A percentile compares a stretch with the other conserved stretches of the same genome.
phyloP scores from a whole-genome alignment of 495 filamentous ascomycete genomes.

The Hypoxylon fragiforme region DNA sequence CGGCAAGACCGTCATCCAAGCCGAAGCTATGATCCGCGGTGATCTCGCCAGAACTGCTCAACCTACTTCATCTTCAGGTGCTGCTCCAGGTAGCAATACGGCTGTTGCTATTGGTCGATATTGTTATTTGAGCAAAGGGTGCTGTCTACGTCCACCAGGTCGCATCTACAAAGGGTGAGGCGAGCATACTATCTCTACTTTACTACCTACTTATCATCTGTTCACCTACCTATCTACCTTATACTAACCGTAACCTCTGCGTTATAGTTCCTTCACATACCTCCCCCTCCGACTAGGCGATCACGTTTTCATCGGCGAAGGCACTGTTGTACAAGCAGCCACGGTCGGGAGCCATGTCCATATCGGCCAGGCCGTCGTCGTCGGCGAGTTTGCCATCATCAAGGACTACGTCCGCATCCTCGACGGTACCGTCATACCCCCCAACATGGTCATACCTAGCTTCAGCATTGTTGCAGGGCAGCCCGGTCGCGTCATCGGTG shows the following conservation, averaged over 20 bases:
- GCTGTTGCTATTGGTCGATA: slow-evolving; percentile 88
- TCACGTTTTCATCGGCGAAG: slow-evolving; percentile 83
- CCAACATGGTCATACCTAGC: slow-evolving; percentile 88
- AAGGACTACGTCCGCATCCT: slow-evolving; percentile 88
- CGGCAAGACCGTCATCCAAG: slow-evolving; percentile 91
- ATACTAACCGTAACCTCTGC: slow-evolving; percentile 1
- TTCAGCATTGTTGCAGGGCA: slow-evolving; percentile 82
- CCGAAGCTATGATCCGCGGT: slow-evolving; percentile 88
- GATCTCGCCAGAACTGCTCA: slow-evolving; percentile 70
- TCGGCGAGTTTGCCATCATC: slow-evolving; percentile 85
- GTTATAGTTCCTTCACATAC: slow-evolving; percentile 62
- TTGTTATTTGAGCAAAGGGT: slow-evolving; percentile 76
- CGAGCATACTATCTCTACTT: neutral
- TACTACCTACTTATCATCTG: neutral
- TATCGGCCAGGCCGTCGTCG: slow-evolving; percentile 70
- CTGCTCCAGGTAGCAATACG: slow-evolving; percentile 54
- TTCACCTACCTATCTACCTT: neutral
- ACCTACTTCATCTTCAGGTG: slow-evolving; percentile 41
- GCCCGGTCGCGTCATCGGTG: slow-evolving; percentile 80
- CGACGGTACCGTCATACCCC: slow-evolving; percentile 78
- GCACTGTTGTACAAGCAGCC: slow-evolving; percentile 75
- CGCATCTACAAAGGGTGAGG: slow-evolving; percentile 67
- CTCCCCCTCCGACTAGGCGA: slow-evolving; percentile 89
- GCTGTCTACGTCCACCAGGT: slow-evolving; percentile 75
- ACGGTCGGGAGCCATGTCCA: slow-evolving; percentile 79